Evolutionary conservation across 2,329 filamentous ascomycete species (phyloP).

Genomic region (Fusarium musae): DNA sequence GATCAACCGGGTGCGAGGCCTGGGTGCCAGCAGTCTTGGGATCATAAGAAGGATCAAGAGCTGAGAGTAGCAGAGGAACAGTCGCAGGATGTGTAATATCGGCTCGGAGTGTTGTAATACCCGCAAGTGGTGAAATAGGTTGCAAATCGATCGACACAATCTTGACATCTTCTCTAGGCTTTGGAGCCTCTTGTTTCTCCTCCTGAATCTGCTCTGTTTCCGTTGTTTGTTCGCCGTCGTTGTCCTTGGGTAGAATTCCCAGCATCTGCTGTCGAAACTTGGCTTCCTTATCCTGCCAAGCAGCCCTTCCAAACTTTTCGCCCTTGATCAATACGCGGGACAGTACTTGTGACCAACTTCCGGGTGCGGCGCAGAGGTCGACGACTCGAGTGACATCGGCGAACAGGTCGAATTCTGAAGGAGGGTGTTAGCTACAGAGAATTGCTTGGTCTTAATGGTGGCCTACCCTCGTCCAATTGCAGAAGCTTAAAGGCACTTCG

Average conservation of each 20-base stretch:
- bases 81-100: constrained; percentile 98
- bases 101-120: constrained; percentile 90
- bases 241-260: constrained; percentile 56
- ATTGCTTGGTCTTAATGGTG: not conserved
- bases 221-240: constrained; percentile 36
- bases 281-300: constrained; percentile 87
- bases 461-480: constrained; percentile 83
- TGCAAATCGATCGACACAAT: constrained; percentile 97
- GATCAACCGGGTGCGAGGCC: constrained; percentile 82
- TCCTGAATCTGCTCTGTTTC: constrained; percentile 18
- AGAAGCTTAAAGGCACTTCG: constrained; percentile 96
- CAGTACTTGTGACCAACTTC: constrained; percentile 96
- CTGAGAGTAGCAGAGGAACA: constrained; percentile 85
- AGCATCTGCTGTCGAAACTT: constrained; percentile 71
- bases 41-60: constrained; percentile 79
- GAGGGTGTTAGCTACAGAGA: constrained; percentile 5
- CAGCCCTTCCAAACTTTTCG: constrained; percentile 85
- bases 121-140: constrained; percentile 92
- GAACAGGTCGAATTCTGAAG: constrained; percentile 90
- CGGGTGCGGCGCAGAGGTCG: constrained; percentile 93
- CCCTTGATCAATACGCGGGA: constrained; percentile 93
- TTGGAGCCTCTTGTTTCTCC: constrained; percentile 46
- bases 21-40: constrained; percentile 54
- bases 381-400: constrained; percentile 90
- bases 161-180: constrained; percentile 77